Evolutionary conservation across 2,329 filamentous ascomycete species (phyloP).

Genomic region (Neofusicoccum cordaticola): DNA sequence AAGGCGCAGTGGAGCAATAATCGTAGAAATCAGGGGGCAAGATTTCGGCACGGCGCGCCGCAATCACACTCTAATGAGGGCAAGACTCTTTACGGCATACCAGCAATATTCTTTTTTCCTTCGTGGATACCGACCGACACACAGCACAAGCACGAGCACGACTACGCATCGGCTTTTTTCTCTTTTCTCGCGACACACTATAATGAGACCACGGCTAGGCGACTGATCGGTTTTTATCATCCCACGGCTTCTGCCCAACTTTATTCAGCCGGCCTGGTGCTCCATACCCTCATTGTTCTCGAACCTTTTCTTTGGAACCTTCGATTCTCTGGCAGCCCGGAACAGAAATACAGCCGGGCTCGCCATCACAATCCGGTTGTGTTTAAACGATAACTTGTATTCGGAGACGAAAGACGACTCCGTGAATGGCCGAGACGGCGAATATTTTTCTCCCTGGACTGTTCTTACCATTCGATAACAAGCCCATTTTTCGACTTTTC

Average conservation of each 20-base stretch:
- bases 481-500: neutral
- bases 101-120: neutral
- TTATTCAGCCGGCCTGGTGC: slow-evolving; percentile 7
- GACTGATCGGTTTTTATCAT: neutral
- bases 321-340: neutral
- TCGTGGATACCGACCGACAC: neutral
- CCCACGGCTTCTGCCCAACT: slow-evolving; percentile 4
- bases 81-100: slow-evolving; percentile 8
- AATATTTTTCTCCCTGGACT: neutral
- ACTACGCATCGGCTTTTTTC: slow-evolving; percentile 6
- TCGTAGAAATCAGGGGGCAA: slow-evolving; percentile 4
- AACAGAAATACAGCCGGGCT: neutral
- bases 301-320: neutral
- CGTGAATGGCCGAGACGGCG: neutral
- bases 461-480: neutral
- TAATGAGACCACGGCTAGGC: slow-evolving; percentile 12
- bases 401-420: neutral
- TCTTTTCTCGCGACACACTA: neutral
- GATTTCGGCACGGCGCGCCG: neutral
- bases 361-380: neutral
- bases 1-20: slow-evolving; percentile 4
- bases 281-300: neutral
- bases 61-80: slow-evolving; percentile 9
- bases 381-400: slow-evolving; percentile 4
- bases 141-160: slow-evolving; percentile 5